phyloP scores from a whole-genome alignment of 2,329 filamentous ascomycete genomes.

The Cordyceps pruinosa region DNA sequence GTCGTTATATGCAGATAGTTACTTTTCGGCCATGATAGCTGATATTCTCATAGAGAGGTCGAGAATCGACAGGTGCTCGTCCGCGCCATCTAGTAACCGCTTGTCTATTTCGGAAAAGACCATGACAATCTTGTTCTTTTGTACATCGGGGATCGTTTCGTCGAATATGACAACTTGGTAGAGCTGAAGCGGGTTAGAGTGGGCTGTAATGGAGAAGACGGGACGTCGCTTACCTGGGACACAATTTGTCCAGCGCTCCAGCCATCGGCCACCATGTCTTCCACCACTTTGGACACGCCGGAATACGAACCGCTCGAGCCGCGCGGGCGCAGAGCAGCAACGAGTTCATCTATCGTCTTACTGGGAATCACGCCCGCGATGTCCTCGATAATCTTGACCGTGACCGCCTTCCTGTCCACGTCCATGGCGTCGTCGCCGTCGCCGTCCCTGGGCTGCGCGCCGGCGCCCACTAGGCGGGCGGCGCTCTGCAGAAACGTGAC shows the following conservation, averaged over 20 bases:
- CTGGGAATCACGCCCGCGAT: slow-evolving; percentile 92
- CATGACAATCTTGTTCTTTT: slow-evolving; percentile 85
- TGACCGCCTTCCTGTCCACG: slow-evolving; percentile 54
- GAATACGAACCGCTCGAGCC: slow-evolving; percentile 60
- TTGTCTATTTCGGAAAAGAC: slow-evolving; percentile 94
- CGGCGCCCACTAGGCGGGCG: slow-evolving; percentile 75
- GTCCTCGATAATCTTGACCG: slow-evolving; percentile 77
- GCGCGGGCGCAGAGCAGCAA: slow-evolving; percentile 69
- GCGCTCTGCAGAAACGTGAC: slow-evolving; percentile 95
- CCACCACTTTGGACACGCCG: slow-evolving; percentile 69
- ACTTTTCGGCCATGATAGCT: slow-evolving; percentile 53
- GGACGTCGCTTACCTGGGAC: slow-evolving; percentile 54
- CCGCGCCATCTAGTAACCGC: slow-evolving; percentile 84
- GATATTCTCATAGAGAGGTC: slow-evolving; percentile 80
- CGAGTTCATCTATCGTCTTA: slow-evolving; percentile 60
- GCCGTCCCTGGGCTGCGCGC: slow-evolving; percentile 35
- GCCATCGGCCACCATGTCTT: slow-evolving; percentile 89
- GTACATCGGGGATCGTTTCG: slow-evolving; percentile 72
- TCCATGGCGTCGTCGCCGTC: slow-evolving; percentile 58
- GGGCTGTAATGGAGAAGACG: slow-evolving; percentile 5
- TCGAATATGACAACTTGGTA: slow-evolving; percentile 80
- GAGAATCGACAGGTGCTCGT: slow-evolving; percentile 87
- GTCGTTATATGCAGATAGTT: slow-evolving; percentile 4
- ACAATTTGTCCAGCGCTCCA: slow-evolving; percentile 93
- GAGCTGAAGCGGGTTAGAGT: slow-evolving; percentile 40